Conservation (phyloP, 1,139 yeast species). For the Yamadazyma trypodendri region DNA sequence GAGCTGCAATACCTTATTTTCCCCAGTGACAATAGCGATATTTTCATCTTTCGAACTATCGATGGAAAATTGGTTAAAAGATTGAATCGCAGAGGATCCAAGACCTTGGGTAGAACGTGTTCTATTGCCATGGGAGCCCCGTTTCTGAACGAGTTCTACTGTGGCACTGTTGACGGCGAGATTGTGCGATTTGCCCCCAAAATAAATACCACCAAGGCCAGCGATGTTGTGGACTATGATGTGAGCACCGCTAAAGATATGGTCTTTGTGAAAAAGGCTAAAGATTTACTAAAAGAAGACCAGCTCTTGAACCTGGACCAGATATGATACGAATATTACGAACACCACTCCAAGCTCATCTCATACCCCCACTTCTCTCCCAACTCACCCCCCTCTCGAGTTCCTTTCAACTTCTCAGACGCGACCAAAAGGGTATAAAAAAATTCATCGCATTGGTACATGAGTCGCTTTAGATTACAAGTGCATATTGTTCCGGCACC, state of each 20-base stretch:
- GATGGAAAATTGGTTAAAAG: slow-evolving; percentile 66
- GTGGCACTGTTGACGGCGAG: slow-evolving; percentile 62
- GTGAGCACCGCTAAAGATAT: neutral
- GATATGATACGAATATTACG: too few species aligned
- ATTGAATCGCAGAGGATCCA: slow-evolving; percentile 37
- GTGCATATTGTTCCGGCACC: slow-evolving; percentile 37
- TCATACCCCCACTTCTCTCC: neutral
- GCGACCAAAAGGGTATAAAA: neutral
- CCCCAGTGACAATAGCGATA: slow-evolving; percentile 80
- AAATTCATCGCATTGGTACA: slow-evolving; percentile 4
- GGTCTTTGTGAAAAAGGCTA: neutral
- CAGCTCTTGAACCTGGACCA: neutral
- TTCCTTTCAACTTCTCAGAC: neutral
- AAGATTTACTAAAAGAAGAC: neutral
- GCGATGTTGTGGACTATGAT: slow-evolving; percentile 13
- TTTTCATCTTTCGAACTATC: slow-evolving; percentile 58
- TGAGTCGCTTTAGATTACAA: slow-evolving; percentile 37
- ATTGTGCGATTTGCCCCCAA: slow-evolving; percentile 52
- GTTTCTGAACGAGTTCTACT: slow-evolving; percentile 40
- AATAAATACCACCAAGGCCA: slow-evolving; percentile 20
- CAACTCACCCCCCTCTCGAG: too few species aligned
- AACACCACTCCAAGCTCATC: neutral
- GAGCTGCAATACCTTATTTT: slow-evolving; percentile 59
- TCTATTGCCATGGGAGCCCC: slow-evolving; percentile 52
- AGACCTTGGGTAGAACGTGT: slow-evolving; percentile 40